A percentile compares a stretch with the other conserved stretches of the same genome.
These are phyloP conservation scores for Acarospora socialis DNA, from an alignment of 2,329 filamentous ascomycete species.

Conservation along the genomic window DNA sequence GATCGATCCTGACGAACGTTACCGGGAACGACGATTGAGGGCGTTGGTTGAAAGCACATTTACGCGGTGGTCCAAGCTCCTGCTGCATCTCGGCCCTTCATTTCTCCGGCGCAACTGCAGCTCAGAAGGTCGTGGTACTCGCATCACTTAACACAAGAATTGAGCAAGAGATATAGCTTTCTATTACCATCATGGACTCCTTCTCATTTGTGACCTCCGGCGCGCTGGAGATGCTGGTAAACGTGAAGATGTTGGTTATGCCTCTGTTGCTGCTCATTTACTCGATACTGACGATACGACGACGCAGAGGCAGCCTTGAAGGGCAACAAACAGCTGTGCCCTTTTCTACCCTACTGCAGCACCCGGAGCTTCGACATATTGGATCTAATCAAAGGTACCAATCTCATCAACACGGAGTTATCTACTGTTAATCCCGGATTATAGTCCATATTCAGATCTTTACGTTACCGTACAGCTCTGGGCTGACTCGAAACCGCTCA, in stretches of 20 bases:
- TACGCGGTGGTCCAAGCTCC: slow-evolving; percentile 3
- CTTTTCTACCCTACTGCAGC: slow-evolving; percentile 63
- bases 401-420: too few species aligned
- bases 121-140: too few species aligned
- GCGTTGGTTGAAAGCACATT: not conserved
- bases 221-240: slow-evolving; percentile 58
- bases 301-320: slow-evolving; percentile 54
- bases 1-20: not conserved
- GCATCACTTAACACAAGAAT: too few species aligned
- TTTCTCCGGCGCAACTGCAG: too few species aligned
- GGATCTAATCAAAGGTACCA: slow-evolving; percentile 75
- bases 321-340: slow-evolving; percentile 61
- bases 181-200: slow-evolving; percentile 76
- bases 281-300: slow-evolving; percentile 9
- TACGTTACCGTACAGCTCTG: slow-evolving; percentile 89
- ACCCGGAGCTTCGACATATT: slow-evolving; percentile 69
- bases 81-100: too few species aligned
- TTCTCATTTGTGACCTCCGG: slow-evolving; percentile 91
- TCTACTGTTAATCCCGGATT: too few species aligned
- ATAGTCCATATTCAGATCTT: slow-evolving; percentile 67
- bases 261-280: slow-evolving; percentile 4
- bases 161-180: too few species aligned
- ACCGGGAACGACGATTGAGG: not conserved
- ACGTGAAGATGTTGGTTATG: slow-evolving; percentile 45
- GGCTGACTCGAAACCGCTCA: slow-evolving; percentile 89